Evolutionary conservation across 768 basidiomycete genomes (phyloP), one percentile per base, ranked within the genome.

Genomic region (Calocybe cyanea): DNA sequence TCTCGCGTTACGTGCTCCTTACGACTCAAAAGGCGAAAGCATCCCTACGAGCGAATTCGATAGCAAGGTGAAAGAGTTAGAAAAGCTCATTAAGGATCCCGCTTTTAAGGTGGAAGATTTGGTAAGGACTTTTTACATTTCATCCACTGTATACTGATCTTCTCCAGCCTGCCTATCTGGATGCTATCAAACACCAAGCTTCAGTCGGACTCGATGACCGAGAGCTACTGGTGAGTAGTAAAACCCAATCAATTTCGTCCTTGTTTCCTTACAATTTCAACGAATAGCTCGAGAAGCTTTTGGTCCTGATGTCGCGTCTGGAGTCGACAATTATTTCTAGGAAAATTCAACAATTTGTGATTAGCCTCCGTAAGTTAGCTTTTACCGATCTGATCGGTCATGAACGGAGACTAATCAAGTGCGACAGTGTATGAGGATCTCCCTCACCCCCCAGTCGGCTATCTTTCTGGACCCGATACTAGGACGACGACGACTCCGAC

Each of bases 351-450:
- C 62, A 75, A 39, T 45, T 64, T 43, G 67, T 78, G 45, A 80
- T 87, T 35, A 67, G 65, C 44, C 61, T 81, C 38, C 67, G 86
- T 87, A 58, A 57, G 83, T 69, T 18, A 35, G 13, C 34, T n/a
- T n/a, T n/a, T n/a, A n/a, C n/a, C n/a, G n/a, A n/a, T n/a, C n/a
- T n/a, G n/a, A n/a, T n/a, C n/a, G n/a, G n/a, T n/a, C n/a, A n/a
- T 46, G 44, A 38, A 46, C 49, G 46, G 50, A 38, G 31, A n/a
- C n/a, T n/a, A n/a, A n/a, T n/a, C n/a, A n/a, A n/a, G 40, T 43
- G 17, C 24, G 49, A 33, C 60, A 85, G 84, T 89, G 33, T 89
- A 83, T 70, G 80, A 84, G 49, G 89, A 89, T 61, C 76, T 92
- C 28, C 86, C 87, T 2, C 88, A 88, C 51, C 87, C 87, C 4